Evolutionary conservation across 495 filamentous ascomycete species (phyloP).

Genomic region (Aspergillus asperescens): DNA sequence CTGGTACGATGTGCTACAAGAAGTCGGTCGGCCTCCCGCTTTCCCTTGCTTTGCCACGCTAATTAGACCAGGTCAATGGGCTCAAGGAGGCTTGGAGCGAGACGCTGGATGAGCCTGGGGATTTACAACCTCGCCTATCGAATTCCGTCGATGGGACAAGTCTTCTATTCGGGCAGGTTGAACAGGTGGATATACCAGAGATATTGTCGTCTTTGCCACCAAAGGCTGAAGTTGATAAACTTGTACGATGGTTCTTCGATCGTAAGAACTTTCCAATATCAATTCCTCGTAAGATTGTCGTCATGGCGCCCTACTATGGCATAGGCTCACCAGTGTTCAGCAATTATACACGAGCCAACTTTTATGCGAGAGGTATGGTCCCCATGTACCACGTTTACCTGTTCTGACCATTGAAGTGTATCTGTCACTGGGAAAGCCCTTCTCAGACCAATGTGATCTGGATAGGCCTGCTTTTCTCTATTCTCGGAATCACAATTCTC

Average conservation of each 20-base stretch:
- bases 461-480: slow-evolving; percentile 25
- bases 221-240: not conserved
- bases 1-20: slow-evolving; percentile 12
- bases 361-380: slow-evolving; percentile 13
- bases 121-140: not conserved
- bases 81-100: slow-evolving; percentile 9
- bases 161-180: slow-evolving; percentile 11
- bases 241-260: slow-evolving; percentile 10
- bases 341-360: slow-evolving; percentile 15
- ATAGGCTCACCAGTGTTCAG: not conserved
- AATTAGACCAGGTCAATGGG: slow-evolving; percentile 7
- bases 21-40: not conserved
- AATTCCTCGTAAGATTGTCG: slow-evolving; percentile 8
- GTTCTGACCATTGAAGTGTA: slow-evolving; percentile 12
- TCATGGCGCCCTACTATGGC: too few species aligned
- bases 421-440: slow-evolving; percentile 22
- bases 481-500: slow-evolving; percentile 19
- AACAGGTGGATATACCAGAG: slow-evolving; percentile 4
- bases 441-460: slow-evolving; percentile 16
- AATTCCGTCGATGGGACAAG: slow-evolving; percentile 12
- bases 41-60: not conserved
- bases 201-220: slow-evolving; percentile 9
- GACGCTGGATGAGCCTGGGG: not conserved
- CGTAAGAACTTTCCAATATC: slow-evolving; percentile 2
- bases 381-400: not conserved